These are phyloP conservation scores for Rhodotorula sp. DNA, from an alignment of 1,284 basidiomycete species.

Conservation along the genomic window DNA sequence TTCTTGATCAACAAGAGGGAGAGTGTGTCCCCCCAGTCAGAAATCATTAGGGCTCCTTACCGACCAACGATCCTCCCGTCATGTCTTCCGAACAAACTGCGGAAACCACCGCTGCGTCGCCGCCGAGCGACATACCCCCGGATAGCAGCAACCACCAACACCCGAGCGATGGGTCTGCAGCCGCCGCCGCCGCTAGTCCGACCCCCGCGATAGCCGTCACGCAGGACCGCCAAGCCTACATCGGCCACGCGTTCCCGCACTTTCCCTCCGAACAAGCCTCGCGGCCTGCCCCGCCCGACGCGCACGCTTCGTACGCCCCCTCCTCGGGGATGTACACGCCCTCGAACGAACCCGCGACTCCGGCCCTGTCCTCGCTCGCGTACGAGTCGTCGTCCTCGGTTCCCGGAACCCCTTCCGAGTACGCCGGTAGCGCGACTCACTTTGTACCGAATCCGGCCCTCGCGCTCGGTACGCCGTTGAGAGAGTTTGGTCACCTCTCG, in stretches of 20 bases:
- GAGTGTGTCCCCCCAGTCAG: too few relatives aligned
- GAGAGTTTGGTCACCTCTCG: constrained; percentile 15
- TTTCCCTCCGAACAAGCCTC: neutral
- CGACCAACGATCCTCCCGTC: too few relatives aligned
- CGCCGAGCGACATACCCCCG: neutral
- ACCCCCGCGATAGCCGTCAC: neutral
- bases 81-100: neutral
- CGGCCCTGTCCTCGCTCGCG: constrained; percentile 7
- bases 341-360: constrained; percentile 7
- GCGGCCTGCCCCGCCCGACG: neutral
- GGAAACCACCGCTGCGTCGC: neutral
- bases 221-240: neutral
- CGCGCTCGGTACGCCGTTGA: constrained; percentile 16
- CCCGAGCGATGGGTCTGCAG: too few relatives aligned
- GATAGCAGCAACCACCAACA: neutral
- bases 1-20: too few relatives aligned
- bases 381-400: neutral
- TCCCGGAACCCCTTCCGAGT: constrained; percentile 7
- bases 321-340: constrained; percentile 5
- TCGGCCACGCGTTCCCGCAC: constrained; percentile 1
- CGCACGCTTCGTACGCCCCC: constrained; percentile 1
- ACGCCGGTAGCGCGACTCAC: neutral
- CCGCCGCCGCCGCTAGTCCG: too few relatives aligned
- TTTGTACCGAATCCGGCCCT: constrained; percentile 9
- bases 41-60: too few relatives aligned